Evolutionary conservation across 2,329 filamentous ascomycete species (phyloP).

Genomic region (Penicillium paneum): DNA sequence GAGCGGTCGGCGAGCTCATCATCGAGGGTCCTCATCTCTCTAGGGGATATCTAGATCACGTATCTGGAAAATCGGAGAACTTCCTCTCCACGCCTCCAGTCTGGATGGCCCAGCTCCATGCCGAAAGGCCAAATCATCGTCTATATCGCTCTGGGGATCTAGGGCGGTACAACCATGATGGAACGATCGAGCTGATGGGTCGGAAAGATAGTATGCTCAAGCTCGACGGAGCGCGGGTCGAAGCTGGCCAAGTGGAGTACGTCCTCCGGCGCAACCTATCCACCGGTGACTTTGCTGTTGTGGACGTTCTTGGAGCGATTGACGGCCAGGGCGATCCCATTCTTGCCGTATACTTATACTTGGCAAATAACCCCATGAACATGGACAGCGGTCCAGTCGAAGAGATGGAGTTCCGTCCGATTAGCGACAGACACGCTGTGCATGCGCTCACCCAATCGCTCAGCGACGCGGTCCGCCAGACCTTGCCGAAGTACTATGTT

Average conservation of each 20-base stretch:
- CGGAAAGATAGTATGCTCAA: constrained; percentile 30
- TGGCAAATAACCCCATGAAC: constrained; percentile 17
- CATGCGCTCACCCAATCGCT: constrained; percentile 5
- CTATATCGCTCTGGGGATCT: constrained; percentile 28
- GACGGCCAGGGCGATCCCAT: constrained; percentile 18
- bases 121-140: constrained; percentile 7
- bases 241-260: constrained; percentile 24
- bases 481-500: constrained; percentile 18
- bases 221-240: constrained; percentile 23
- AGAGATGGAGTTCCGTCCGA: constrained; percentile 15
- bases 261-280: constrained; percentile 11
- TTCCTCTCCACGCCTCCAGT: constrained; percentile 15
- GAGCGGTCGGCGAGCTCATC: constrained; percentile 30
- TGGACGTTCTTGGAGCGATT: constrained; percentile 19
- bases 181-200: constrained; percentile 26
- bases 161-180: constrained; percentile 22
- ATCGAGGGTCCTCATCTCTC: constrained; percentile 30
- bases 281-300: constrained; percentile 10
- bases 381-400: constrained; percentile 5
- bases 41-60: constrained; percentile 25
- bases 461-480: constrained; percentile 9
- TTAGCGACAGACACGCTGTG: constrained; percentile 7
- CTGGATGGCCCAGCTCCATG: constrained; percentile 19
- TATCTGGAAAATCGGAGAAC: constrained; percentile 13
- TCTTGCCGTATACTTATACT: constrained; percentile 17